phyloP scores from a whole-genome alignment of 2,329 filamentous ascomycete genomes.

The Diaporthe helianthi region DNA sequence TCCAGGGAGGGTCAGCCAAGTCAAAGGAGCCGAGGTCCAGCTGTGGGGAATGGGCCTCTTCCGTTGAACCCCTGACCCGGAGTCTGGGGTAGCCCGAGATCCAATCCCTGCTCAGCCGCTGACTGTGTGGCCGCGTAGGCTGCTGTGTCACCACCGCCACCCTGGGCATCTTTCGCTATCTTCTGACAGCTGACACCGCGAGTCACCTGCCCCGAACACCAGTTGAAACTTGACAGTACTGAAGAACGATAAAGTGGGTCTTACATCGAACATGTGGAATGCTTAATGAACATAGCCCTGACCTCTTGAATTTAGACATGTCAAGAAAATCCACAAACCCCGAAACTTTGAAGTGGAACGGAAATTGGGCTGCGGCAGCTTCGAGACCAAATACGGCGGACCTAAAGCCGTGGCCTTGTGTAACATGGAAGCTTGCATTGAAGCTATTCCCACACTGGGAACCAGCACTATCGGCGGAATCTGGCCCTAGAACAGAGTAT shows the following conservation, averaged over 20 bases:
- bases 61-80: constrained; percentile 7
- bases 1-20: constrained; percentile 7
- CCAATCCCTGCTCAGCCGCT: constrained; percentile 8
- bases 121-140: background rate
- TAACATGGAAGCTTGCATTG: background rate
- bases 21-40: constrained; percentile 31
- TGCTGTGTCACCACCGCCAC: too few species aligned
- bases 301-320: background rate
- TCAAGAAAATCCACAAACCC: too few species aligned
- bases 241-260: too few species aligned
- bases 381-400: background rate
- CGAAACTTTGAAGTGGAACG: background rate
- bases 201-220: background rate
- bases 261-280: too few species aligned
- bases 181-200: constrained; percentile 27
- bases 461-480: background rate
- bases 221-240: too few species aligned
- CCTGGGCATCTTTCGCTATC: too few species aligned
- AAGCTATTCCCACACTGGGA: background rate
- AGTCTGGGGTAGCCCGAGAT: constrained; percentile 23
- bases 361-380: too few species aligned
- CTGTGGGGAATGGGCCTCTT: constrained; percentile 20
- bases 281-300: background rate
- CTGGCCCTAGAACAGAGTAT: background rate
- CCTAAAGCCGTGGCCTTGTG: background rate